A percentile compares a stretch with the other conserved stretches of the same genome.
Conservation (phyloP, 371 early-diverging fungal species). For the Nosema muscidifuracis region DNA sequence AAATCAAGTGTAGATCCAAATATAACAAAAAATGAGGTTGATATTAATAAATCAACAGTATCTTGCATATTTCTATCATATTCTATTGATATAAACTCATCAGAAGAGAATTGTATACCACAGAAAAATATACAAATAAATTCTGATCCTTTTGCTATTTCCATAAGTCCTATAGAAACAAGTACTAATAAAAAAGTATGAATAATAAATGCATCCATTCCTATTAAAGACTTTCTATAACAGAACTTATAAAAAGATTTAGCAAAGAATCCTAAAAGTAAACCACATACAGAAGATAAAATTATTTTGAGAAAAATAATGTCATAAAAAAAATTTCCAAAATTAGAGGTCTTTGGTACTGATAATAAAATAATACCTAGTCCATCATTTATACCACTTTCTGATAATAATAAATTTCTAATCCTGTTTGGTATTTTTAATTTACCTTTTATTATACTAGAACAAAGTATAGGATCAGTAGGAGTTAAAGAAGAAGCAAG, state of each 20-base stretch:
- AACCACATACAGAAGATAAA: slow-evolving; percentile 71
- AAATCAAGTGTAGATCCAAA: slow-evolving; percentile 75
- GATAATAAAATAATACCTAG: slow-evolving; percentile 75
- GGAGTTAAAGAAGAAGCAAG: slow-evolving; percentile 80
- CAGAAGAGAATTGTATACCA: slow-evolving; percentile 73
- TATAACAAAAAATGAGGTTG: slow-evolving; percentile 77
- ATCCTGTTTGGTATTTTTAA: slow-evolving; percentile 75
- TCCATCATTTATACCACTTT: slow-evolving; percentile 67
- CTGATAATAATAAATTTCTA: slow-evolving; percentile 73
- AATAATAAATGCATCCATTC: slow-evolving; percentile 75
- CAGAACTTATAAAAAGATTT: slow-evolving; percentile 69
- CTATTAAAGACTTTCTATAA: slow-evolving; percentile 70
- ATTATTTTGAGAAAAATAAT: slow-evolving; percentile 64
- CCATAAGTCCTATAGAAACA: slow-evolving; percentile 70
- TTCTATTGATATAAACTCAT: slow-evolving; percentile 76
- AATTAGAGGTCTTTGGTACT: slow-evolving; percentile 62
- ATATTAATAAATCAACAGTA: slow-evolving; percentile 77
- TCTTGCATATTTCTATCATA: slow-evolving; percentile 73
- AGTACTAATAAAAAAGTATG: slow-evolving; percentile 75
- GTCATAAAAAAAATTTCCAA: slow-evolving; percentile 44
- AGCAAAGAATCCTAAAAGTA: slow-evolving; percentile 68
- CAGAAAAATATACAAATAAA: slow-evolving; percentile 80
- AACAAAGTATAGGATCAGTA: slow-evolving; percentile 87
- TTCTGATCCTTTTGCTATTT: slow-evolving; percentile 73
- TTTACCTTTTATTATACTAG: slow-evolving; percentile 78